Percentiles rank a stretch among this genome's conserved stretches.
phyloP scores from a whole-genome alignment of 139 green algal genomes.

The Chlamydomonas sp. region DNA sequence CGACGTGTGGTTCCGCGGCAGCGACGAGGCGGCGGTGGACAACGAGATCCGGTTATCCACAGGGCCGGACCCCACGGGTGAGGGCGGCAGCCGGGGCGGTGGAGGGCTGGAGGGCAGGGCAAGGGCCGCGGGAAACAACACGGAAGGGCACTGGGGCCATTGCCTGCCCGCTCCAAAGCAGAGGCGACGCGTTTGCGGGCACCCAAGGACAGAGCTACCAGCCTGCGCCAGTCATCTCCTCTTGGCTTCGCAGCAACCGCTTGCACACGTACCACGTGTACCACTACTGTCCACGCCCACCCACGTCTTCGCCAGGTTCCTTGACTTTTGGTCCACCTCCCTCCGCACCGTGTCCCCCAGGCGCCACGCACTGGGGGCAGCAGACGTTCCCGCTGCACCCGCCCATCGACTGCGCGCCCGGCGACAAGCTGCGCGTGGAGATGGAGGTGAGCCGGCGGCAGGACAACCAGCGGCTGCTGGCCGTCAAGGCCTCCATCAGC shows the following conservation, averaged over 20 bases:
- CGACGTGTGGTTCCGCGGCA: constrained; percentile 72
- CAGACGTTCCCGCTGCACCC: constrained; percentile 89
- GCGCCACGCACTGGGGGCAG: constrained; percentile 96
- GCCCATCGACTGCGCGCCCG: constrained; percentile 67
- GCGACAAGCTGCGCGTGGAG: constrained; percentile 62
- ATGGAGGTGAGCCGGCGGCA: constrained; percentile 72
- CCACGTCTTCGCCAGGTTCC: too few relatives aligned
- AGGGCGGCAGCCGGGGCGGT: background rate
- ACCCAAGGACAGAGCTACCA: too few relatives aligned
- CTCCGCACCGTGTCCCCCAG: constrained; percentile 17
- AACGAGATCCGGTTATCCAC: constrained; percentile 81
- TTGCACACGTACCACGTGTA: background rate
- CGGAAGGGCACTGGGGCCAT: too few relatives aligned
- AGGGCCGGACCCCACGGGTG: constrained; percentile 82
- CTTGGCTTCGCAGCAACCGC: too few relatives aligned
- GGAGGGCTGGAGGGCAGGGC: background rate
- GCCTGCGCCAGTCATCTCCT: too few relatives aligned
- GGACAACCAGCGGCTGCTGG: constrained; percentile 92
- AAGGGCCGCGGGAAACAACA: background rate
- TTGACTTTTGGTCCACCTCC: too few relatives aligned
- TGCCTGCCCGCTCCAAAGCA: too few relatives aligned
- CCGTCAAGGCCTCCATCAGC: constrained; percentile 42
- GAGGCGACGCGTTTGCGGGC: too few relatives aligned
- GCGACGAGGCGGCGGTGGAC: constrained; percentile 72
- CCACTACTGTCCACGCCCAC: background rate